Percentiles rank a stretch among this genome's conserved stretches.
Evolutionary conservation across 2,329 filamentous ascomycete genomes (phyloP).

Genomic region (Magnaporthiopsis rhizophila): DNA sequence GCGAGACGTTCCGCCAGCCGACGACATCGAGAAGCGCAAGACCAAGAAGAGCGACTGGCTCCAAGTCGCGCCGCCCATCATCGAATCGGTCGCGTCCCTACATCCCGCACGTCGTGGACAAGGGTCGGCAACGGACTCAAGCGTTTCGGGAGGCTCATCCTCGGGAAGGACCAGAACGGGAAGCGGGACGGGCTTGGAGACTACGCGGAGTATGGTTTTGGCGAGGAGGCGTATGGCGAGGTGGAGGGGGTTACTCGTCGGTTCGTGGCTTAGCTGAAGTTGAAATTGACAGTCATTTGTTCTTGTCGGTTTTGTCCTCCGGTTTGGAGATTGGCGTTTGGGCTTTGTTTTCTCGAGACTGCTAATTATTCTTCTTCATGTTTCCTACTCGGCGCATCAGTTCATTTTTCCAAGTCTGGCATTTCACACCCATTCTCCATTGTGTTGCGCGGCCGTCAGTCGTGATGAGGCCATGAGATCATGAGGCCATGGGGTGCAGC

Average conservation of each 20-base stretch:
- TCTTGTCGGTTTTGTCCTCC: background rate
- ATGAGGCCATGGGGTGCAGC: background rate
- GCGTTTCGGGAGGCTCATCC: background rate
- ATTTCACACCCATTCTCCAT: background rate
- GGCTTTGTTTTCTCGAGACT: background rate
- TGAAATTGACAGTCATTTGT: background rate
- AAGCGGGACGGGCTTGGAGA: background rate
- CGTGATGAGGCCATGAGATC: background rate
- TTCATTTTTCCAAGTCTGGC: background rate
- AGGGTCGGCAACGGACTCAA: background rate
- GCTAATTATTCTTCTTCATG: background rate
- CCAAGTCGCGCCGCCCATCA: background rate
- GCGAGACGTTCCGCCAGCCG: no score
- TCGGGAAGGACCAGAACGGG: background rate
- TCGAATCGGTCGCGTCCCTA: background rate
- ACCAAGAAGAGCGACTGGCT: background rate
- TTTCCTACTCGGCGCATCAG: background rate
- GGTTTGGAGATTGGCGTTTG: background rate
- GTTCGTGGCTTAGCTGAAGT: background rate
- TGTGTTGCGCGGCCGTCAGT: background rate
- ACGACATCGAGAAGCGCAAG: background rate
- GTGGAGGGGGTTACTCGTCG: background rate
- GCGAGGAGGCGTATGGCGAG: background rate
- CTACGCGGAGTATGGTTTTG: no score
- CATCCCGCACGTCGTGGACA: background rate